Evolutionary conservation across 306 rosid genomes (phyloP).

Genomic region (Corylus americana): DNA sequence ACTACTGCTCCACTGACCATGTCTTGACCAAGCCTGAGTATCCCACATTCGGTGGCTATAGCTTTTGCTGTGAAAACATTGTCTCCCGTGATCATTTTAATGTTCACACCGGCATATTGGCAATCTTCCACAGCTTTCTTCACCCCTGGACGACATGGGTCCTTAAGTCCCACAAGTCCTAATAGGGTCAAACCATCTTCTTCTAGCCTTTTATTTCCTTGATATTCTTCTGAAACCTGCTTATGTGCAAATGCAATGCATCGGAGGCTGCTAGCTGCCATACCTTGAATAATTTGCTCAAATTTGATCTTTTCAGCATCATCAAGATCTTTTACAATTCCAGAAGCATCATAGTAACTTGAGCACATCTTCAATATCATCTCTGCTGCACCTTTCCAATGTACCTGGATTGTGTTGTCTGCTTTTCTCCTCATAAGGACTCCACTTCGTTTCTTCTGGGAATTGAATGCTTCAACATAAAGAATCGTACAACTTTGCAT

Average conservation of each 20-base stretch:
- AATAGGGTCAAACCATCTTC: neutral
- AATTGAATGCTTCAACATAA: constrained; percentile 36
- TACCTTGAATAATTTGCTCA: constrained; percentile 2
- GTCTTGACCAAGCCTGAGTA: neutral
- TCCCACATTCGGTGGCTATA: constrained; percentile 3
- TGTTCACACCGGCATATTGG: neutral
- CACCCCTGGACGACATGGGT: constrained; percentile 1
- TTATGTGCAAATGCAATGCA: constrained; percentile 20
- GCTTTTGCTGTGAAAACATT: neutral
- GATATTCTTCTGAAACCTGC: neutral
- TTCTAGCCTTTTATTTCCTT: too few relatives aligned
- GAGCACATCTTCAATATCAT: constrained; percentile 1
- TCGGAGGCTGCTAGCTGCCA: neutral
- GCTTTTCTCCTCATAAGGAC: constrained; percentile 20
- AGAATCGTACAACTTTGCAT: neutral
- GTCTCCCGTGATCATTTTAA: constrained; percentile 14
- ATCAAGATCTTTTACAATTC: neutral
- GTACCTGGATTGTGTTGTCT: constrained; percentile 22
- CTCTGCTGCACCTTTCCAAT: constrained; percentile 32
- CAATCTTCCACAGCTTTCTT: constrained; percentile 2
- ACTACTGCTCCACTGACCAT: neutral
- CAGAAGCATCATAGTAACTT: constrained; percentile 1
- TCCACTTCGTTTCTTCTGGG: constrained; percentile 29
- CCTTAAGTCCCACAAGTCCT: neutral
- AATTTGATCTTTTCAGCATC: neutral